phyloP scores from a whole-genome alignment of 495 filamentous ascomycete genomes.

The Geopyxis carbonaria region DNA sequence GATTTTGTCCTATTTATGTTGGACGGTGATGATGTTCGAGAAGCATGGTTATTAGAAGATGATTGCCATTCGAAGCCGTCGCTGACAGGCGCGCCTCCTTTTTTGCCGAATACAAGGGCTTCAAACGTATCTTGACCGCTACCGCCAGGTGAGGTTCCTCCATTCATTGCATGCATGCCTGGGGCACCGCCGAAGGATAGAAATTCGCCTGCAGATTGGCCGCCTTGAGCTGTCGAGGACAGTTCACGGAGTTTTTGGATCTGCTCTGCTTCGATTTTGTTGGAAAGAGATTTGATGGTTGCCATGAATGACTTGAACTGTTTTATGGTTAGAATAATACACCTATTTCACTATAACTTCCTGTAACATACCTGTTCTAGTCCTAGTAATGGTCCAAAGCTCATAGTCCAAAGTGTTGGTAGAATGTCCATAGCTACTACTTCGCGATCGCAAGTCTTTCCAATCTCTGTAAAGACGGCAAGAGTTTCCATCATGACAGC shows the following conservation, averaged over 20 bases:
- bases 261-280: constrained; percentile 72
- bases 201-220: constrained; percentile 34
- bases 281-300: constrained; percentile 63
- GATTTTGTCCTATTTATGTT: background rate
- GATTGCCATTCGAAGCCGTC: constrained; percentile 2
- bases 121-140: constrained; percentile 62
- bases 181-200: constrained; percentile 37
- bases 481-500: constrained; percentile 93
- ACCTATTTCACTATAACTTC: background rate
- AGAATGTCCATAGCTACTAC: constrained; percentile 84
- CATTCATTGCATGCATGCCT: constrained; percentile 16
- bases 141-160: background rate
- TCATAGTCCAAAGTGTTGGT: constrained; percentile 81
- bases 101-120: constrained; percentile 58
- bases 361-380: constrained; percentile 34
- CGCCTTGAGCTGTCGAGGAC: constrained; percentile 28
- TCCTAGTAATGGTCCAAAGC: constrained; percentile 72
- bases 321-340: background rate
- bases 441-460: constrained; percentile 68
- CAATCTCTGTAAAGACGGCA: constrained; percentile 65
- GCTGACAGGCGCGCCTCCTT: constrained; percentile 12
- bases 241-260: constrained; percentile 73
- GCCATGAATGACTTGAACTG: constrained; percentile 78
- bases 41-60: background rate
- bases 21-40: background rate